phyloP scores from a whole-genome alignment of 805 yeast species.

The Saccharomyces mikatae region DNA sequence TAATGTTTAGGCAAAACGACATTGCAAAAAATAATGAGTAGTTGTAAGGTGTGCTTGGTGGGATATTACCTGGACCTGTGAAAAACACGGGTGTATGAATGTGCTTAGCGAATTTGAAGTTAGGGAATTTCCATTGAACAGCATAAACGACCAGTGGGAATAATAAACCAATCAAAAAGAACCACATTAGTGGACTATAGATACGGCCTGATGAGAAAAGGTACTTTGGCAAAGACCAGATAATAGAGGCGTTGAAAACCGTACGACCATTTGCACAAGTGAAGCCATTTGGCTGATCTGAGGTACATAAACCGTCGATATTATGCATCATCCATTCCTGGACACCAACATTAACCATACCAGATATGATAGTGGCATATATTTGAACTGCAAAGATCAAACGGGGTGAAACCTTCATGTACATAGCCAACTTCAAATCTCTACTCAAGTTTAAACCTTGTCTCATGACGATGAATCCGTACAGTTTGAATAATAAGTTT shows the following conservation, averaged over 20 bases:
- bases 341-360: conserved; percentile 33
- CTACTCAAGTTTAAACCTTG: conserved; percentile 46
- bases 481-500: conserved; percentile 44
- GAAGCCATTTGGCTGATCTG: conserved; percentile 37
- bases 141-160: conserved; percentile 31
- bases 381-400: conserved; percentile 42
- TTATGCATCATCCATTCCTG: conserved; percentile 36
- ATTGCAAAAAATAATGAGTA: conserved; percentile 46
- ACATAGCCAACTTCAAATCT: conserved; percentile 50
- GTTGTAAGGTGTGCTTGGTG: conserved; percentile 69
- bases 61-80: conserved; percentile 51
- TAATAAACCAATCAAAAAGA: conserved; percentile 45
- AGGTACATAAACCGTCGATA: conserved; percentile 33
- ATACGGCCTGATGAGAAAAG: conserved; percentile 43
- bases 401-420: conserved; percentile 51
- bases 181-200: conserved; percentile 49
- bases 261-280: conserved; percentile 37
- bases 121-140: conserved; percentile 25
- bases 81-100: conserved; percentile 60
- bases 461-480: conserved; percentile 46
- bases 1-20: conserved; percentile 37
- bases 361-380: conserved; percentile 34
- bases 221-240: conserved; percentile 48
- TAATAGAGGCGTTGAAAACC: conserved; percentile 43
- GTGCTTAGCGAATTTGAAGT: conserved; percentile 27